Conservation (phyloP, 106 monocot genomes). For the Agapanthus africanus region DNA sequence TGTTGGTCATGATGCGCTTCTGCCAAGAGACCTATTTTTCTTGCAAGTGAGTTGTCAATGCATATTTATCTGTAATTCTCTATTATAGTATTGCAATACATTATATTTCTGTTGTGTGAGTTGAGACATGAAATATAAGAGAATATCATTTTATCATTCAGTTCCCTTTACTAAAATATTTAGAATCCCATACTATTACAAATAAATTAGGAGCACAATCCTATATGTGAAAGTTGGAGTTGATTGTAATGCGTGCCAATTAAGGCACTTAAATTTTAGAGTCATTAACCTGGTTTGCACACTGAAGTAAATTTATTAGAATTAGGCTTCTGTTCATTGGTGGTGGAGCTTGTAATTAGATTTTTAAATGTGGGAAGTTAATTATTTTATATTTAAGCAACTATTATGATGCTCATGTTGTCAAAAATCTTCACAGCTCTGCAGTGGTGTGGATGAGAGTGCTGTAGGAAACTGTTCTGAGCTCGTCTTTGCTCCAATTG, state of each 20-base stretch:
- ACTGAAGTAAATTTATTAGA: background rate
- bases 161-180: background rate
- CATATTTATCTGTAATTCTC: background rate
- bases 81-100: background rate
- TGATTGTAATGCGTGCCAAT: background rate
- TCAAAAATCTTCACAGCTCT: conserved; percentile 42
- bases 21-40: conserved; percentile 44
- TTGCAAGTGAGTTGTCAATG: conserved; percentile 40
- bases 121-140: background rate
- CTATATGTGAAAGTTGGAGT: too few species aligned
- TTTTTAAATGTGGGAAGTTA: background rate
- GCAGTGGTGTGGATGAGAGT: conserved; percentile 58
- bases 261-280: background rate
- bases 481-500: conserved; percentile 70
- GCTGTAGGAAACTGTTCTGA: conserved; percentile 45
- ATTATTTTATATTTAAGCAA: background rate
- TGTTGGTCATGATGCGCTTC: conserved; percentile 29
- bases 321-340: background rate
- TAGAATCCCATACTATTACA: background rate
- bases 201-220: background rate
- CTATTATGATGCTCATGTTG: conserved; percentile 10
- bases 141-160: background rate
- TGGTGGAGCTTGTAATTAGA: background rate
- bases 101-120: background rate
- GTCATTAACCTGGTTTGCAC: too few species aligned